A percentile compares a stretch with the other conserved stretches of the same genome.
These are phyloP conservation scores for Protomyces inouyei DNA, from an alignment of 1,139 yeast species.

Conservation along the genomic window DNA sequence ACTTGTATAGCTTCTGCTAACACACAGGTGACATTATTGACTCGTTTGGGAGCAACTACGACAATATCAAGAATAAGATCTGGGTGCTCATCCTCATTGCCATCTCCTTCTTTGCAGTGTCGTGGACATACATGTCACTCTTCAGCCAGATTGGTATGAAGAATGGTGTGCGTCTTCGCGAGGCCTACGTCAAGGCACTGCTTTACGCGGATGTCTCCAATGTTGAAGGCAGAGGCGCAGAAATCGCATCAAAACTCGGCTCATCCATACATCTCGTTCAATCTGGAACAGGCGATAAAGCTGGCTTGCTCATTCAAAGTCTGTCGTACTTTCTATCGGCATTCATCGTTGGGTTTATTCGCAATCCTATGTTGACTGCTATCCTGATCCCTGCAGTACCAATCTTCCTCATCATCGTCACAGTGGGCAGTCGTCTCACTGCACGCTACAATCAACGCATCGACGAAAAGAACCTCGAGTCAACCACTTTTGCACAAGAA, in stretches of 20 bases:
- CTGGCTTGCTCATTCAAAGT: slow-evolving; percentile 1
- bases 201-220: slow-evolving; percentile 2
- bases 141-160: not conserved
- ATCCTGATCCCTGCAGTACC: slow-evolving; percentile 7
- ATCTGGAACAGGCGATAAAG: slow-evolving; percentile 3
- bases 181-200: not conserved
- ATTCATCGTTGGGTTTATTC: slow-evolving; percentile 4
- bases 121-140: slow-evolving; percentile 3
- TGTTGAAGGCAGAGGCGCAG: not conserved
- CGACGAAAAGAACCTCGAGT: not conserved
- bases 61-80: not conserved
- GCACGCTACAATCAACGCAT: not conserved
- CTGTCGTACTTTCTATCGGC: not conserved
- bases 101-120: not conserved
- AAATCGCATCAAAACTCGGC: not conserved
- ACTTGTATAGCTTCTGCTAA: not conserved
- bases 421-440: not conserved
- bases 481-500: slow-evolving; percentile 42
- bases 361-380: not conserved
- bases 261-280: slow-evolving; percentile 1
- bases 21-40: slow-evolving; percentile 1
- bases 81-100: slow-evolving; percentile 6
- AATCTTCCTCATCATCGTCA: not conserved
- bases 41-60: not conserved
- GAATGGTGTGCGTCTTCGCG: not conserved